phyloP scores from a whole-genome alignment of 1,139 yeast species.

The Pichia sp. region DNA sequence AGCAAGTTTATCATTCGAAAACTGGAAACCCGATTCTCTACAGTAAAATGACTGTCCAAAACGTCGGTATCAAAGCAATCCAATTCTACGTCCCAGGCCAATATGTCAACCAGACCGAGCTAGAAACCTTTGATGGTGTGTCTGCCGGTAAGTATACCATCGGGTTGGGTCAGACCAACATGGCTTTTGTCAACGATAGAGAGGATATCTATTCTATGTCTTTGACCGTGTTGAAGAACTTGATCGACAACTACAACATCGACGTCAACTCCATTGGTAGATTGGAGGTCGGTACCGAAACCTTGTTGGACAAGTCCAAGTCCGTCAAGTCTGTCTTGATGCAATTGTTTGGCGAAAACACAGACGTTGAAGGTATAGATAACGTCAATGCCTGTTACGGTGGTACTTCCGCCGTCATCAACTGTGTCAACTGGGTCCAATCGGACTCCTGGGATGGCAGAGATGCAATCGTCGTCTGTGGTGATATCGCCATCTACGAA shows the following conservation, averaged over 20 bases:
- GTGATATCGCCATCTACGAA: slow-evolving; percentile 96
- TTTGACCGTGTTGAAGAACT: slow-evolving; percentile 73
- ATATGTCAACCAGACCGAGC: slow-evolving; percentile 82
- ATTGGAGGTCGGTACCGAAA: slow-evolving; percentile 98
- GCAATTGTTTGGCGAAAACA: slow-evolving; percentile 87
- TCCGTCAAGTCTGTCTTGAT: slow-evolving; percentile 93
- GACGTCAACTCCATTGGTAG: slow-evolving; percentile 85
- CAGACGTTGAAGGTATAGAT: slow-evolving; percentile 94
- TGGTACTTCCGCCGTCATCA: slow-evolving; percentile 93
- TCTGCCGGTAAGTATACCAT: slow-evolving; percentile 96
- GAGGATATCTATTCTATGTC: slow-evolving; percentile 94
- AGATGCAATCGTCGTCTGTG: slow-evolving; percentile 94
- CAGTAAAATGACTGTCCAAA: slow-evolving; percentile 41
- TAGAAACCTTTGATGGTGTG: slow-evolving; percentile 81
- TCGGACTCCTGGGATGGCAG: slow-evolving; percentile 98
- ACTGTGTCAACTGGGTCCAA: slow-evolving; percentile 94
- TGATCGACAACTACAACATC: slow-evolving; percentile 74
- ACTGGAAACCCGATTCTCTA: no score
- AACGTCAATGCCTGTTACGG: slow-evolving; percentile 98
- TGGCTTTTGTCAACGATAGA: slow-evolving; percentile 95
- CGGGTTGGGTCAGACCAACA: slow-evolving; percentile 97
- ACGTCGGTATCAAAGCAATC: slow-evolving; percentile 94
- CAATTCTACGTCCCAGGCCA: slow-evolving; percentile 84
- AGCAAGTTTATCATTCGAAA: background rate
- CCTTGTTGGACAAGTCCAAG: slow-evolving; percentile 93